A percentile compares a stretch with the other conserved stretches of the same genome.
phyloP scores from a whole-genome alignment of 2,329 filamentous ascomycete genomes.

The Colletotrichum orchidophilum region DNA sequence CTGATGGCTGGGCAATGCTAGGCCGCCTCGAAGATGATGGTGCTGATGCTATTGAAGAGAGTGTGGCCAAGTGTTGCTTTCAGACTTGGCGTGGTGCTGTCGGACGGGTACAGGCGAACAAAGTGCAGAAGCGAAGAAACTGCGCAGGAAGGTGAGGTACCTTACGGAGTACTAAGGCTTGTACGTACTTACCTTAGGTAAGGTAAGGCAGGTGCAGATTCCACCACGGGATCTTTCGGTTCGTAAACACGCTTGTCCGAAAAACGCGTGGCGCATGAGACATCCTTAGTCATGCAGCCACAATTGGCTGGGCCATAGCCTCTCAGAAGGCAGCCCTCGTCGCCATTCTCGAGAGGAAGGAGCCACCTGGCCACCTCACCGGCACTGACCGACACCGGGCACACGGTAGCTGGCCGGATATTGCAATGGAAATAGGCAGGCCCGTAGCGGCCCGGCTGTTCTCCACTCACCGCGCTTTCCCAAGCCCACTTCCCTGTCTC shows the following conservation, averaged over 20 bases:
- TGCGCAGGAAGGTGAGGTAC: too few relatives aligned
- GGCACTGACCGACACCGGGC: not conserved
- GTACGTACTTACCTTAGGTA: too few relatives aligned
- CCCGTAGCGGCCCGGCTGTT: not conserved
- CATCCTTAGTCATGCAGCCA: not conserved
- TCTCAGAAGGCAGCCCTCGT: not conserved
- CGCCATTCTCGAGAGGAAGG: not conserved
- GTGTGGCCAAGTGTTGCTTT: too few relatives aligned
- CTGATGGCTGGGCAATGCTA: not conserved
- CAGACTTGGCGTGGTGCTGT: not conserved
- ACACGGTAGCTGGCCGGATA: not conserved
- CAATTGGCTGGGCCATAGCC: not conserved
- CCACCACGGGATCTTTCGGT: not conserved
- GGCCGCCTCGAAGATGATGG: not conserved
- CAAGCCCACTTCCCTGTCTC: not conserved
- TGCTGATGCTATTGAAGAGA: too few relatives aligned
- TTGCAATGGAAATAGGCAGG: slow-evolving; percentile 10
- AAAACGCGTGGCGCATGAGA: not conserved
- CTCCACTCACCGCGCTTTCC: not conserved
- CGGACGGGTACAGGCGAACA: not conserved
- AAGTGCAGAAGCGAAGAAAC: not conserved
- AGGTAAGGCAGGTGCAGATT: too few relatives aligned
- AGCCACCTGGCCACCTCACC: not conserved
- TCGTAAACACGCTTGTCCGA: not conserved
- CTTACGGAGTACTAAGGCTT: too few relatives aligned